These are phyloP conservation scores for Stephania yunnanensis DNA, from an alignment of 164 flowering plant genomes.

Conservation along the genomic window DNA sequence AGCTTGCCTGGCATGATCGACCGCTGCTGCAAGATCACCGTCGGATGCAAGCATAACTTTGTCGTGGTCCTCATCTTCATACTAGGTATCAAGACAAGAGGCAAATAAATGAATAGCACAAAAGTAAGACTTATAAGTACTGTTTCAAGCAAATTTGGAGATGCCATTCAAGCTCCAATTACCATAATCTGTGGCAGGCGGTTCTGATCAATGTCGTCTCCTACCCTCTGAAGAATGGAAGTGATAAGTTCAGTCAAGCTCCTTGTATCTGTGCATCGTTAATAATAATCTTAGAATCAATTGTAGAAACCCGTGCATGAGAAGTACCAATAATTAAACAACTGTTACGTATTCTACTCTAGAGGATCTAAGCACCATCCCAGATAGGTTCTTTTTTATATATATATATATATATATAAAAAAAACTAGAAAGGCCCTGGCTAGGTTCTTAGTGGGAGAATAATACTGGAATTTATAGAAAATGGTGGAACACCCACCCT, in stretches of 20 bases:
- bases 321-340: not conserved
- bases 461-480: not conserved
- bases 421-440: too few species aligned
- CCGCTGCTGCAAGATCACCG: slow-evolving; percentile 80
- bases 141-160: not conserved
- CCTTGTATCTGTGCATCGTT: slow-evolving; percentile 41
- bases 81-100: slow-evolving; percentile 36
- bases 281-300: not conserved
- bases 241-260: slow-evolving; percentile 74
- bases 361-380: not conserved
- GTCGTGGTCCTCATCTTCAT: slow-evolving; percentile 97
- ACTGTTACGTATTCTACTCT: not conserved
- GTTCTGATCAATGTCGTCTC: slow-evolving; percentile 74
- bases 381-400: not conserved
- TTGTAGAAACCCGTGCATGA: too few species aligned
- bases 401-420: too few species aligned
- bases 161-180: not conserved
- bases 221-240: slow-evolving; percentile 78
- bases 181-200: slow-evolving; percentile 89
- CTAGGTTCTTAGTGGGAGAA: not conserved
- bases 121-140: not conserved
- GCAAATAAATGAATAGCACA: slow-evolving; percentile 2
- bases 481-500: not conserved
- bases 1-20: slow-evolving; percentile 82
- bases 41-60: slow-evolving; percentile 84